Evolutionary conservation across 352 stramenopile genomes (phyloP), one percentile per base, ranked within the genome.

Genomic region (Globisporangium camurandrum): DNA sequence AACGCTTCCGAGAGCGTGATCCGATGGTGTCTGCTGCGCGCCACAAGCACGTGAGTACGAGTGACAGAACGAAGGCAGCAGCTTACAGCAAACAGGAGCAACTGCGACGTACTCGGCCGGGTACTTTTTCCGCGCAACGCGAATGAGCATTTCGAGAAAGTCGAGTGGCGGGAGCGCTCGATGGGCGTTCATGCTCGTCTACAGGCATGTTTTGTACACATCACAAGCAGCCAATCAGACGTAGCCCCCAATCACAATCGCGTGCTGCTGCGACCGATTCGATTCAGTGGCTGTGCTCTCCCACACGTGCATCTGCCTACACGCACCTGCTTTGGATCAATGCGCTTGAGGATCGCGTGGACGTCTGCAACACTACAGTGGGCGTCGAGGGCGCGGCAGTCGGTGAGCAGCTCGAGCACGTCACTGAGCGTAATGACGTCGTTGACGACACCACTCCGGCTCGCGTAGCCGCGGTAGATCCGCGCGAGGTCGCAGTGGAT

Each of bases 1-100:
- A 90, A 86, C 9, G 74, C 66, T 56, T 90, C 79, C 6, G 79
- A 90, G 7, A 90, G 54, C 12, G 79, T 80, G 46, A 85, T 57
- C 22, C 75, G 72, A 44, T 84, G 76, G 47, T 68, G 64, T 45
- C 73, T 85, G 36, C 2, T 3, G 10, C n/a, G 10, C 4, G 4
- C 4, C 38, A 11, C 3, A 12, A 12, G 30, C 30, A 34, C 6
- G 30, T 34, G 11, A 11, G 30, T 6, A 34, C 30, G 30, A 12
- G 6, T 12, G 30, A 34, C 30, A 34, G 30, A 34, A 11, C 30
- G 31, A 3, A 37, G 30, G 9, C 30, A 16, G 40, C 22, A 26
- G 17, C 7, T 34, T 37, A 3, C 27, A 26, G 49, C 22, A 27
- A 23, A 39, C 20, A 46, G 20, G 16, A 44, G 26, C 11, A 43